These are phyloP conservation scores for Syncephalastrum sp. DNA, from an alignment of 371 early-diverging fungal species.

Conservation along the genomic window DNA sequence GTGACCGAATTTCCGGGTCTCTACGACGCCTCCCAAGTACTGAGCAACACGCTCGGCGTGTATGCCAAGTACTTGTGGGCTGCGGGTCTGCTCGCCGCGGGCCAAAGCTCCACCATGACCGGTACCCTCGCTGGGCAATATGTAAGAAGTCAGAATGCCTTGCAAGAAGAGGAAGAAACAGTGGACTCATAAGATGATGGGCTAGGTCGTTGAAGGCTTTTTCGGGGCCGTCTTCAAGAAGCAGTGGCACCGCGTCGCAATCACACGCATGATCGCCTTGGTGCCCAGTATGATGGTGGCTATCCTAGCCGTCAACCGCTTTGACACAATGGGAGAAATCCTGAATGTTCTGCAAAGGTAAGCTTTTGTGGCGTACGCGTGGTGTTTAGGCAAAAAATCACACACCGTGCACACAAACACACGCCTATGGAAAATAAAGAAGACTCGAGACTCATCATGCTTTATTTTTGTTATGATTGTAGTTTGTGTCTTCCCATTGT, in stretches of 20 bases:
- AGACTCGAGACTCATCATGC: too few species aligned
- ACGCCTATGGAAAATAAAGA: too few species aligned
- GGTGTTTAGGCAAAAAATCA: background rate
- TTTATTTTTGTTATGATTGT: background rate
- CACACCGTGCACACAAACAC: background rate
- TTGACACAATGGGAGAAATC: conserved; percentile 68
- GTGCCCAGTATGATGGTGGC: conserved; percentile 69
- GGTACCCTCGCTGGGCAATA: conserved; percentile 77
- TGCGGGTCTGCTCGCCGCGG: conserved; percentile 67
- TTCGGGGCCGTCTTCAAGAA: conserved; percentile 59
- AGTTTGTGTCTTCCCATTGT: conserved; percentile 72
- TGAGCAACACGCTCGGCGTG: conserved; percentile 55
- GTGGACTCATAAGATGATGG: background rate
- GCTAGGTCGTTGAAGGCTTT: conserved; percentile 56
- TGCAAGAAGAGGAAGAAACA: background rate
- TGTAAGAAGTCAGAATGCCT: conserved; percentile 33
- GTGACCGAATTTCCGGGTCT: conserved; percentile 42
- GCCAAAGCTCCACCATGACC: conserved; percentile 76
- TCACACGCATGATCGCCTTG: conserved; percentile 65
- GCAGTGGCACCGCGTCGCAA: conserved; percentile 67
- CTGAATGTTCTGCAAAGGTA: conserved; percentile 63
- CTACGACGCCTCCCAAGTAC: conserved; percentile 59
- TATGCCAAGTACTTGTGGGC: conserved; percentile 68
- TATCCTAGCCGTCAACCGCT: conserved; percentile 57
- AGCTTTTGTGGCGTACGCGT: background rate